These are phyloP conservation scores for Phytophthora idaei DNA, from an alignment of 352 stramenopile genomes.

Conservation along the genomic window DNA sequence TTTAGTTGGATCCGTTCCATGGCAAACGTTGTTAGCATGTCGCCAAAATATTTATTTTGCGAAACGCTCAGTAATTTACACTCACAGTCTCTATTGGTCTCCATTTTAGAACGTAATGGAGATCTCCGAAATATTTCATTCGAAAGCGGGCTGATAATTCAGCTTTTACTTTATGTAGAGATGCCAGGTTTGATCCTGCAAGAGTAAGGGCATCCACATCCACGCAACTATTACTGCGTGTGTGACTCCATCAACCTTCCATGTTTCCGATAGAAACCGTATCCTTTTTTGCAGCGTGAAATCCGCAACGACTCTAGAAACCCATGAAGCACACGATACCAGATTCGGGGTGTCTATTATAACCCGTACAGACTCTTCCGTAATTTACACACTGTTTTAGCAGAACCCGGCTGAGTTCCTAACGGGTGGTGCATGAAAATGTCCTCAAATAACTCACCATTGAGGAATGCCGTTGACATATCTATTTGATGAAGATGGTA, in stretches of 20 bases:
- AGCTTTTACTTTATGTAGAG: background rate
- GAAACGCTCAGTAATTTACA: slow-evolving; percentile 1
- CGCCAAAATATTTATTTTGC: slow-evolving; percentile 4
- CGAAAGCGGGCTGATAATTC: slow-evolving; percentile 1
- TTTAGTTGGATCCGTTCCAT: slow-evolving; percentile 2
- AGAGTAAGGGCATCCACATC: slow-evolving; percentile 2
- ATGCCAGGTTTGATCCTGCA: background rate
- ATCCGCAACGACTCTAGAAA: no score
- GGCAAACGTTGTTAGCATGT: background rate
- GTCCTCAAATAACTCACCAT: no score
- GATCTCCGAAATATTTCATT: slow-evolving; percentile 1
- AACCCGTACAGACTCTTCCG: no score
- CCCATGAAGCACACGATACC: no score
- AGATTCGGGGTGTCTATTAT: no score
- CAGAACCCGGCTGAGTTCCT: no score
- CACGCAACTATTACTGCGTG: background rate
- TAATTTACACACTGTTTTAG: no score
- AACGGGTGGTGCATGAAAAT: no score
- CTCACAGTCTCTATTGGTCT: background rate
- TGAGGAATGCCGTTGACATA: no score
- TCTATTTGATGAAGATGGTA: background rate
- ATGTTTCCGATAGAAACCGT: slow-evolving; percentile 6
- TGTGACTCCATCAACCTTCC: background rate
- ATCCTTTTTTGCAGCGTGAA: background rate
- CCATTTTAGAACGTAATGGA: slow-evolving; percentile 6